These are phyloP conservation scores for Tephrocybe sp. DNA, from an alignment of 768 basidiomycete genomes.

Conservation along the genomic window DNA sequence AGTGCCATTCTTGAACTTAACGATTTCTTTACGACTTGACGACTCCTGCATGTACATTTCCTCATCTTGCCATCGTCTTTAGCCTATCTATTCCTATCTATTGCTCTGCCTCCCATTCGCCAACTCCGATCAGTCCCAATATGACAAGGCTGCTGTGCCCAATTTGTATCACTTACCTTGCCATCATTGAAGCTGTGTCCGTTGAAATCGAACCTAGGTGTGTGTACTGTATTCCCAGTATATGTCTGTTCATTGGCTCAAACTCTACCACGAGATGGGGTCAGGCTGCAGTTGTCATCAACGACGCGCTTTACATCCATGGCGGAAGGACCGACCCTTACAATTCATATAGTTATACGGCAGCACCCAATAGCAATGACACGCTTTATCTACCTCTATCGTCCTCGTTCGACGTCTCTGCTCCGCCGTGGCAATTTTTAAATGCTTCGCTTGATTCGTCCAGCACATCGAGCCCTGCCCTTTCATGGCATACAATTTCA, in stretches of 20 bases:
- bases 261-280: constrained; percentile 64
- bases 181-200: constrained; percentile 15
- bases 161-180: constrained; percentile 16
- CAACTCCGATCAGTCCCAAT: constrained; percentile 4
- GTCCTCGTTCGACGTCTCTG: constrained; percentile 50
- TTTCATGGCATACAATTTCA: constrained; percentile 81
- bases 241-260: not conserved
- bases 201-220: constrained; percentile 26
- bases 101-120: not conserved
- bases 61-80: not conserved
- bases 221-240: not conserved
- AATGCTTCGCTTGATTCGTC: constrained; percentile 41
- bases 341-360: constrained; percentile 68
- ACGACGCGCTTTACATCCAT: constrained; percentile 63
- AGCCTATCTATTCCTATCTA: constrained; percentile 14
- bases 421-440: constrained; percentile 69
- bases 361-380: constrained; percentile 72
- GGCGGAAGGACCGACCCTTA: constrained; percentile 79
- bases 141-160: constrained; percentile 14
- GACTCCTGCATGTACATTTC: constrained; percentile 16
- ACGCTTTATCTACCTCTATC: constrained; percentile 67
- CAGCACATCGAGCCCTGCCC: constrained; percentile 51
- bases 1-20: constrained; percentile 1
- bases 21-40: constrained; percentile 16
- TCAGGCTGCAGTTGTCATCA: constrained; percentile 61